Percentiles rank a stretch among this genome's conserved stretches.
Conservation (phyloP, 2,329 filamentous ascomycete species). For the Thielaviopsis musarum region DNA sequence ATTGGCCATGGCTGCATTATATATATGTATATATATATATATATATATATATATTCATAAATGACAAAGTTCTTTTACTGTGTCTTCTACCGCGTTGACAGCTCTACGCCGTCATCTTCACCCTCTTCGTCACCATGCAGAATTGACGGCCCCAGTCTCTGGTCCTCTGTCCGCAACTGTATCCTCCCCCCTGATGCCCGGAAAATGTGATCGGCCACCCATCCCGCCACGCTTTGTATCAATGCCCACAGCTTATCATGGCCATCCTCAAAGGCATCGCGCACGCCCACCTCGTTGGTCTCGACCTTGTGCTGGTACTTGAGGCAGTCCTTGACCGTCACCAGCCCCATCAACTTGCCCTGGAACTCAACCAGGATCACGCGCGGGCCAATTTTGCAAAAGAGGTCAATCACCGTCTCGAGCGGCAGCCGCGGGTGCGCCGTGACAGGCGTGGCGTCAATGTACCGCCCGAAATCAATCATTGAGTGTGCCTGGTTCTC, state of each 20-base stretch:
- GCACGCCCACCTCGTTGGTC: constrained; percentile 48
- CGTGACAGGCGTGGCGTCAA: constrained; percentile 76
- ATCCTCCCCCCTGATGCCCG: constrained; percentile 40
- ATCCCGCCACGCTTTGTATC: constrained; percentile 35
- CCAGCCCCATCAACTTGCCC: constrained; percentile 64
- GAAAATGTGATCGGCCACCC: constrained; percentile 40
- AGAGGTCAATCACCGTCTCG: constrained; percentile 96
- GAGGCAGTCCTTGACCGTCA: constrained; percentile 92
- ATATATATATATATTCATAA: neutral
- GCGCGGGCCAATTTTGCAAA: constrained; percentile 91
- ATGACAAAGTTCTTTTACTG: neutral
- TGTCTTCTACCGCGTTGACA: constrained; percentile 21
- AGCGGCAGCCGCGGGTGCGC: constrained; percentile 82
- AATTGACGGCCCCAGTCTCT: constrained; percentile 25
- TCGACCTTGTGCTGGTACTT: constrained; percentile 97
- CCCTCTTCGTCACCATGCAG: constrained; percentile 27
- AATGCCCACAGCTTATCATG: constrained; percentile 50
- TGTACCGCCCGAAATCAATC: constrained; percentile 74
- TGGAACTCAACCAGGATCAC: constrained; percentile 88
- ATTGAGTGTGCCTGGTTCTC: constrained; percentile 36
- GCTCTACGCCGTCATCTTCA: constrained; percentile 26
- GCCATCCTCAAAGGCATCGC: constrained; percentile 30
- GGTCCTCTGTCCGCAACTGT: constrained; percentile 31
- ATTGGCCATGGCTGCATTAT: neutral
- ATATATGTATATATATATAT: neutral